These are phyloP conservation scores for Hymenoscyphus infarciens DNA, from an alignment of 2,329 filamentous ascomycete species.

Conservation along the genomic window DNA sequence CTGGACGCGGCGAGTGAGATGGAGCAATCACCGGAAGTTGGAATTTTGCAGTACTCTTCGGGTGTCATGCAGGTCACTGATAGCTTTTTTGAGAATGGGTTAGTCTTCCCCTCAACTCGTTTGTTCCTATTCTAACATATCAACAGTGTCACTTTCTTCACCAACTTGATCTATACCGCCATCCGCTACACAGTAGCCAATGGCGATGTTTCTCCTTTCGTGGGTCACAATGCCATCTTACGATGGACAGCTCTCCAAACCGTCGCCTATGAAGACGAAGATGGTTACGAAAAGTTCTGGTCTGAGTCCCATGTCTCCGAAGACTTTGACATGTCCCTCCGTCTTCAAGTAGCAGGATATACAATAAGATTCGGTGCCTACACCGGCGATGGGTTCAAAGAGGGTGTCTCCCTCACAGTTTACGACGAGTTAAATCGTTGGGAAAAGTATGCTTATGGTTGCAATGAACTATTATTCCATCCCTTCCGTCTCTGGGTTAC, in stretches of 20 bases:
- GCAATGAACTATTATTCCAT: slow-evolving; percentile 67
- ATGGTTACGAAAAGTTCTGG: slow-evolving; percentile 62
- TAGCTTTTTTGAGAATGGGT: slow-evolving; percentile 68
- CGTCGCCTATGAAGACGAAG: slow-evolving; percentile 49
- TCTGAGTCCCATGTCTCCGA: slow-evolving; percentile 73
- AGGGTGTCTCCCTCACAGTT: slow-evolving; percentile 68
- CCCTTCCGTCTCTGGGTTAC: slow-evolving; percentile 59
- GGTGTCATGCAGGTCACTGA: slow-evolving; percentile 73
- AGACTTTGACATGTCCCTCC: slow-evolving; percentile 72
- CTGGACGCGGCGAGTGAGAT: slow-evolving; percentile 71
- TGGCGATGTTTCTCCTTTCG: slow-evolving; percentile 66
- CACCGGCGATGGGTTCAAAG: slow-evolving; percentile 66
- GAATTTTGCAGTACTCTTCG: slow-evolving; percentile 69
- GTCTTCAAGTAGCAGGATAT: slow-evolving; percentile 67
- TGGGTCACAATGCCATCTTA: slow-evolving; percentile 73
- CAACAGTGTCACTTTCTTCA: slow-evolving; percentile 63
- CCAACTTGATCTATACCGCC: slow-evolving; percentile 70
- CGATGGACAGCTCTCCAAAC: slow-evolving; percentile 63
- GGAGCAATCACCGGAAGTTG: slow-evolving; percentile 65
- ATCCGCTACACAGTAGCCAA: slow-evolving; percentile 68
- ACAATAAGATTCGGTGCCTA: slow-evolving; percentile 66
- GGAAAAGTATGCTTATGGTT: slow-evolving; percentile 72
- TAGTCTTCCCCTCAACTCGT: neutral
- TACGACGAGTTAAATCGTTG: slow-evolving; percentile 69
- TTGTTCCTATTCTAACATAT: neutral